phyloP scores from a whole-genome alignment of 2,329 filamentous ascomycete species.

The Apiospora phragmitis region DNA sequence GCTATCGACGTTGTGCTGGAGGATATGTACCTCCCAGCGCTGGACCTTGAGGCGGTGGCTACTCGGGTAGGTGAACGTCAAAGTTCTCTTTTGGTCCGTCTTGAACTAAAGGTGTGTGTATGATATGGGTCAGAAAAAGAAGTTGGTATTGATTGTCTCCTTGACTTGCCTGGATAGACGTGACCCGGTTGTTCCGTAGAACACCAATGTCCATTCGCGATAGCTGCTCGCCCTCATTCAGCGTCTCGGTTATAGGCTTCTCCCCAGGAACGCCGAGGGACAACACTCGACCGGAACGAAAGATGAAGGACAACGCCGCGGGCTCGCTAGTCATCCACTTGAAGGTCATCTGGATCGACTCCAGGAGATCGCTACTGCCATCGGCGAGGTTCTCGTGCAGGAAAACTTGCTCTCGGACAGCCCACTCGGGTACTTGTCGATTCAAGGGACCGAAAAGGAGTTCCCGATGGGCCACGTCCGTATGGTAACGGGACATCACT shows the following conservation, averaged over 20 bases:
- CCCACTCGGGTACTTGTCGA: constrained; percentile 11
- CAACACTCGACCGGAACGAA: constrained; percentile 14
- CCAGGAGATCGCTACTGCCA: constrained; percentile 13
- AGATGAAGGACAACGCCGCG: constrained; percentile 19
- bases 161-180: constrained; percentile 19
- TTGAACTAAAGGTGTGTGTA: constrained; percentile 1
- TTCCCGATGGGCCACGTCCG: not conserved
- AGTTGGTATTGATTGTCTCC: not conserved
- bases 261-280: constrained; percentile 17
- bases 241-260: constrained; percentile 2
- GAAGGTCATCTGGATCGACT: constrained; percentile 18
- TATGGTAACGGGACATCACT: constrained; percentile 12
- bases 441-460: constrained; percentile 7
- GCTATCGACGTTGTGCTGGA: not conserved
- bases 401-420: constrained; percentile 20
- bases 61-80: not conserved
- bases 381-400: constrained; percentile 15
- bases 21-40: not conserved
- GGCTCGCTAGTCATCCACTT: constrained; percentile 18
- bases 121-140: not conserved
- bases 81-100: constrained; percentile 6
- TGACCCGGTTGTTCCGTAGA: constrained; percentile 13
- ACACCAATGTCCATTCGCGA: constrained; percentile 18
- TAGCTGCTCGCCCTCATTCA: constrained; percentile 18
- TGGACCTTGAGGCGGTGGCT: not conserved